phyloP scores from a whole-genome alignment of 805 yeast genomes.

The Wickerhamomyces queroliae region DNA sequence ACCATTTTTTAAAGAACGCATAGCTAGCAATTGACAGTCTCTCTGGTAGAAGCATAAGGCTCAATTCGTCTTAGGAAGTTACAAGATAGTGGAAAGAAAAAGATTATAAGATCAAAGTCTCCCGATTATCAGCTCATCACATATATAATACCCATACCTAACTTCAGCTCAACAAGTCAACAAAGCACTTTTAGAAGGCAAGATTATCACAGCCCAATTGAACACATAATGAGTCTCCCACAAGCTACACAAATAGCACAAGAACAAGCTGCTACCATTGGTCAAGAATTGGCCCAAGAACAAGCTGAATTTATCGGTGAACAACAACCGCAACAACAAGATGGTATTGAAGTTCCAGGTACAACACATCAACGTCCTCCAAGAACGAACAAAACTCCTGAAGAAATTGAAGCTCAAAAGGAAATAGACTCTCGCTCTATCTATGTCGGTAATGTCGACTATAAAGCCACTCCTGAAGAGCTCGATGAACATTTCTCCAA shows the following conservation, averaged over 20 bases:
- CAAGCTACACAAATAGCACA: background rate
- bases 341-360: background rate
- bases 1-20: too few species aligned
- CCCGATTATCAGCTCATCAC: too few species aligned
- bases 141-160: too few species aligned
- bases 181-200: too few species aligned
- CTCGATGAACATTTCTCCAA: constrained; percentile 40
- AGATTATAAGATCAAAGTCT: too few species aligned
- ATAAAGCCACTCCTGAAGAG: constrained; percentile 42
- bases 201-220: background rate
- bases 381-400: constrained; percentile 18
- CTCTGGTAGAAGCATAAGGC: too few species aligned
- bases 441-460: constrained; percentile 47
- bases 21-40: too few species aligned
- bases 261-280: constrained; percentile 7
- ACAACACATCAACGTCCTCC: background rate
- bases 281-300: constrained; percentile 5
- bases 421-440: constrained; percentile 49
- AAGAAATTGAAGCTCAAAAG: constrained; percentile 28
- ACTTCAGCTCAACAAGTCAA: too few species aligned
- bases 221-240: background rate
- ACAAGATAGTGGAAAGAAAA: too few species aligned
- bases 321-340: background rate
- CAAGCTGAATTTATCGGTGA: constrained; percentile 4
- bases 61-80: too few species aligned